Evolutionary conservation across 441 rosid species (phyloP).

Genomic region (Aquilaria agallochum): DNA sequence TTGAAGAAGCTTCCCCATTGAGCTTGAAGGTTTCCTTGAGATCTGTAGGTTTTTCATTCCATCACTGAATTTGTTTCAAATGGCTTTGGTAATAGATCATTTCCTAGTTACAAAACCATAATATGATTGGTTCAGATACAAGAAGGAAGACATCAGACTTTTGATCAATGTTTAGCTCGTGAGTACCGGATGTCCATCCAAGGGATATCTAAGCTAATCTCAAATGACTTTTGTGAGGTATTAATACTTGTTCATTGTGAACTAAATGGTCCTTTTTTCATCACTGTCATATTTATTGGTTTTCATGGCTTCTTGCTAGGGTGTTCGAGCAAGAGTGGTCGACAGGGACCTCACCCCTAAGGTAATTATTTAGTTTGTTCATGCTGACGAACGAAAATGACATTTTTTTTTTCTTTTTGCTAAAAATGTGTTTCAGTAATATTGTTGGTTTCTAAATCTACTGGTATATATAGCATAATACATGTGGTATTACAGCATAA

Average conservation of each 20-base stretch:
- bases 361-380: slow-evolving; percentile 28
- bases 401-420: background rate
- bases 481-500: too few relatives aligned
- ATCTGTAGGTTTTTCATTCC: slow-evolving; percentile 59
- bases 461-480: too few relatives aligned
- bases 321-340: slow-evolving; percentile 83
- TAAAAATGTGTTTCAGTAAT: too few relatives aligned
- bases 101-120: background rate
- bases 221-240: slow-evolving; percentile 77
- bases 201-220: slow-evolving; percentile 49
- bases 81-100: background rate
- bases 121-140: slow-evolving; percentile 46
- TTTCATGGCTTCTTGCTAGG: slow-evolving; percentile 33
- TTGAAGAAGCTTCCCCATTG: slow-evolving; percentile 77
- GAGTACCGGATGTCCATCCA: slow-evolving; percentile 88
- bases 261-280: background rate
- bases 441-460: too few relatives aligned
- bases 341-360: slow-evolving; percentile 72
- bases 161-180: slow-evolving; percentile 75
- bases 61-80: background rate
- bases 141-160: slow-evolving; percentile 77
- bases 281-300: background rate
- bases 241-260: slow-evolving; percentile 3
- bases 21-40: slow-evolving; percentile 87
- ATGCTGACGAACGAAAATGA: background rate